Base-by-base conservation (phyloP, 139 green algal genomes). In the Tetradesmus obliquus region DNA sequence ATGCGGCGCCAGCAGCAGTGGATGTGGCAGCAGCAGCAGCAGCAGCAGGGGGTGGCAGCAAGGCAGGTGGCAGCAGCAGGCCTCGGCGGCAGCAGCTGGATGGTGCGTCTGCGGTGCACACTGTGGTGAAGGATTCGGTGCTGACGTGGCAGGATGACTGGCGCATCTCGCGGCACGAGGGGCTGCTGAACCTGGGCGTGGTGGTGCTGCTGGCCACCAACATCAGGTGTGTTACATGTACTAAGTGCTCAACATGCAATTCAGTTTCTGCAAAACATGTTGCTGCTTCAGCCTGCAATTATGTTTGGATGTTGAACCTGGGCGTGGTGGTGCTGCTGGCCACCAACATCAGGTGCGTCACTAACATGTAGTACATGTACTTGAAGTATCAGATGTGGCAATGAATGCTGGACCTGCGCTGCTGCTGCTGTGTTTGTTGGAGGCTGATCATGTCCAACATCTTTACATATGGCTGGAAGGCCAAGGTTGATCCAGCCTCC, bases 131-230 rank as follows among this genome's bases (percentile, higher is more conserved):
- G 19, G 88, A 91, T 24, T 82, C 57, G 45, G 32, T 86, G 20
- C 66, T 91, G 55, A 91, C 88, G 5, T 54, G n/a, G 79, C 51
- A 53, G 13, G 76, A 79, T 58, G n/a, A 69, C 1, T 87, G 22
- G 54, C 22, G 22, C 13, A 53, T 90, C 12, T 45, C 22, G 8
- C 15, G 88, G 3, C 88, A 91, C 55, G 88, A 91, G 57, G 88
- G 88, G 76, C 55, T 91, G 76, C 88, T 91, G 2, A 91, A 91
- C 53, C 55, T 91, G 76, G 79, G 76, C 0, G 24, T 91, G 19
- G 88, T 91, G 88, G 79, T 91, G 32, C 55, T 91, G 55, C 4
- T 91, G 54, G 88, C 88, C 2, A 91, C 76, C 71, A 91, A 91
- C 79, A 80, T 91, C 13, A 76, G 88, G 88, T 91, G 53, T 22